Evolutionary conservation across 75 land plant species (phyloP).

Genomic region (Cunninghamia lanceolata): DNA sequence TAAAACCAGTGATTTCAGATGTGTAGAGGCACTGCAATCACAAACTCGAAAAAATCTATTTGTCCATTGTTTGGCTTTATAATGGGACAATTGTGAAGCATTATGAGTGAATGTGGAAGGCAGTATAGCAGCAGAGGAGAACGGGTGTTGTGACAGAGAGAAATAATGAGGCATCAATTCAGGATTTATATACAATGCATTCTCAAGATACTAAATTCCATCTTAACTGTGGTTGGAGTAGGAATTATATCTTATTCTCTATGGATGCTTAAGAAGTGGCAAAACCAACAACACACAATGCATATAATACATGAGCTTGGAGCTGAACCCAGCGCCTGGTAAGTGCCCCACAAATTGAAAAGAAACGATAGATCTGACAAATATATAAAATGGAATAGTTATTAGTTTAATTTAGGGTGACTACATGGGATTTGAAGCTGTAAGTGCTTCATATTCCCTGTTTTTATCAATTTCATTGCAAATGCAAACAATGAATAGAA

Average conservation of each 20-base stretch:
- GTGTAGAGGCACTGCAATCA: too few relatives aligned
- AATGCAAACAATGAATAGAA: background rate
- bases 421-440: background rate
- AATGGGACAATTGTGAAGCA: too few relatives aligned
- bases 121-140: background rate
- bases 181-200: background rate
- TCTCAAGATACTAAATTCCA: constrained; percentile 7
- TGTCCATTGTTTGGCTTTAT: too few relatives aligned
- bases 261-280: constrained; percentile 5
- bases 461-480: background rate
- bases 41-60: too few relatives aligned
- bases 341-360: background rate
- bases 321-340: background rate
- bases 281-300: background rate
- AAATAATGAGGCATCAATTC: background rate
- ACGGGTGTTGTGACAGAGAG: background rate
- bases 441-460: background rate
- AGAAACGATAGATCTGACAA: background rate
- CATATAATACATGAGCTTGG: background rate
- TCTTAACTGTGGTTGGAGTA: background rate
- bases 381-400: background rate
- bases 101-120: background rate
- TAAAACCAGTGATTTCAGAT: too few relatives aligned
- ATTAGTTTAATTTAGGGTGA: background rate
- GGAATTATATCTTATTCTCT: constrained; percentile 4